phyloP scores from a whole-genome alignment of 1,139 yeast species.

The Debaryomycetaceae sp. region DNA sequence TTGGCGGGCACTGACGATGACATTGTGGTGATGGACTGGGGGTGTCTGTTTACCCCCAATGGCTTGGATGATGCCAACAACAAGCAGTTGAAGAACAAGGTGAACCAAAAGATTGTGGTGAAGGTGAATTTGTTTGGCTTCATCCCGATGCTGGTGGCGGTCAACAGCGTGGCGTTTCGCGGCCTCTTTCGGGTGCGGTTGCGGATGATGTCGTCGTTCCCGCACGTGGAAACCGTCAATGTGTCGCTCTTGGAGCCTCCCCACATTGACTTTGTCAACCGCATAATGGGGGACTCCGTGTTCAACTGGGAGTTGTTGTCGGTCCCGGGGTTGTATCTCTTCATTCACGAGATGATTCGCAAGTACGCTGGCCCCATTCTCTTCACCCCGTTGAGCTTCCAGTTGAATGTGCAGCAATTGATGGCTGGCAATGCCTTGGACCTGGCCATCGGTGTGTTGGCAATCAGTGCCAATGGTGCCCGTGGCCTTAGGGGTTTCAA shows the following conservation, averaged over 20 bases:
- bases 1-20: constrained; percentile 84
- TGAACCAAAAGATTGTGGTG: constrained; percentile 74
- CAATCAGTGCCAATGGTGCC: constrained; percentile 64
- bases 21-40: constrained; percentile 96
- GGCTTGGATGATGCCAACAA: constrained; percentile 76
- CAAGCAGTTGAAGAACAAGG: constrained; percentile 77
- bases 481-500: constrained; percentile 64
- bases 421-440: constrained; percentile 78
- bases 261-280: constrained; percentile 74
- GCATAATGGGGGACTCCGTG: constrained; percentile 66
- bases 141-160: constrained; percentile 56
- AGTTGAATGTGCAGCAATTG: constrained; percentile 85
- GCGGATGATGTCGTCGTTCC: constrained; percentile 86
- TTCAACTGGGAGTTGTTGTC: constrained; percentile 85
- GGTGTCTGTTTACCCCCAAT: constrained; percentile 85
- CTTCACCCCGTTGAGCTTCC: constrained; percentile 86
- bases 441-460: constrained; percentile 83
- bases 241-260: constrained; percentile 84
- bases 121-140: constrained; percentile 62
- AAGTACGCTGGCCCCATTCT: constrained; percentile 86
- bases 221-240: constrained; percentile 88
- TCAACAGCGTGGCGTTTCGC: constrained; percentile 58
- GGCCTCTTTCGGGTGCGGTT: constrained; percentile 75
- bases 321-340: constrained; percentile 79
- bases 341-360: constrained; percentile 78